A percentile compares a stretch with the other conserved stretches of the same genome.
phyloP scores from a whole-genome alignment of 768 basidiomycete species.

The Gautieria morchelliformis region DNA sequence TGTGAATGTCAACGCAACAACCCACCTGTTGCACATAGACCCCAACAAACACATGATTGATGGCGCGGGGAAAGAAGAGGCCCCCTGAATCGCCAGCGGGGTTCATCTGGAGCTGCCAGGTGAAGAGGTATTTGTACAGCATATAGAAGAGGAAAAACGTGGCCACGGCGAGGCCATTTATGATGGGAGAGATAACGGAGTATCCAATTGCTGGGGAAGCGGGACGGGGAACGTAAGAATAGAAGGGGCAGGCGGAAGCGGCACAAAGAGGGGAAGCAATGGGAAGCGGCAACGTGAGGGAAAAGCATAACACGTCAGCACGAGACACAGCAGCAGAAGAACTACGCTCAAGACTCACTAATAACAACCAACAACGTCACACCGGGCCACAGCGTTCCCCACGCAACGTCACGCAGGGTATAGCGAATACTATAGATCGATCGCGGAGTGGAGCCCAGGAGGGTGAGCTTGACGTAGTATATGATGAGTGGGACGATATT shows the following conservation, averaged over 20 bases:
- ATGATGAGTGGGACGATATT: slow-evolving; percentile 64
- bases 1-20: too few species aligned
- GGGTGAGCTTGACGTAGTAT: slow-evolving; percentile 84
- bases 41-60: slow-evolving; percentile 89
- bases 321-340: too few species aligned
- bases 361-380: slow-evolving; percentile 79
- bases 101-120: slow-evolving; percentile 69
- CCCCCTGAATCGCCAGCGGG: slow-evolving; percentile 76
- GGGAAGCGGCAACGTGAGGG: too few species aligned
- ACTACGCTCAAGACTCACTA: slow-evolving; percentile 34
- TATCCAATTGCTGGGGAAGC: slow-evolving; percentile 53
- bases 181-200: slow-evolving; percentile 84
- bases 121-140: slow-evolving; percentile 78
- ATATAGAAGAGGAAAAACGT: slow-evolving; percentile 81
- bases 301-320: too few species aligned
- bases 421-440: slow-evolving; percentile 81
- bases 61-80: slow-evolving; percentile 89
- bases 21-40: slow-evolving; percentile 78
- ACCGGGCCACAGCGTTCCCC: slow-evolving; percentile 73
- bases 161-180: slow-evolving; percentile 78
- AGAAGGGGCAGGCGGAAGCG: too few species aligned
- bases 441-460: slow-evolving; percentile 85
- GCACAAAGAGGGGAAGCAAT: too few species aligned
- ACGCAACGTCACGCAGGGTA: slow-evolving; percentile 46
- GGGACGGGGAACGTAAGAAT: background rate